Base-by-base conservation (phyloP, 2,329 filamentous ascomycete species). In the Diaporthe australafricana region DNA sequence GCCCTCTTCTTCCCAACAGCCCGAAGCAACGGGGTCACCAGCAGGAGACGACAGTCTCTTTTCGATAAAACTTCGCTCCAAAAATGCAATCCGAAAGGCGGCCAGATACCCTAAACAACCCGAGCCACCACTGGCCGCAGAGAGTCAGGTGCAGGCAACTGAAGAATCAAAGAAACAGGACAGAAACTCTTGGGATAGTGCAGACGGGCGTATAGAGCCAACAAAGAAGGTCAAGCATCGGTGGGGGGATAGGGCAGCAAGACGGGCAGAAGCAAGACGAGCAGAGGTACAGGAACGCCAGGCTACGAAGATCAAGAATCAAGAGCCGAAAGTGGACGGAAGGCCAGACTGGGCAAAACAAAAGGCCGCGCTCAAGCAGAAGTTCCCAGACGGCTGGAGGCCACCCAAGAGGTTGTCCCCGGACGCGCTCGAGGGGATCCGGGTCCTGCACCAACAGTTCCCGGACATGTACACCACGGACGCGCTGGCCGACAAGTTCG, bases 331-430 rank as follows among this genome's bases (percentile, higher is more conserved):
- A 25, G 48, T 4, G 53, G 60, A 72, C 52, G 35, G 65, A 16
- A 70, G 62, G 40, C 77, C 79, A 40, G n/a, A 57, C 4, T 98
- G 96, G 96, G 87, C 89, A 79, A 80, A 89, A 17, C 93, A 98
- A 75, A 98, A 98, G 80, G 84, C 84, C 1, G 92, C 91, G 0
- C 82, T 97, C 45, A 89, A 91, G 77, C 82, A 89, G 73, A 99
- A 98, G 78, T 96, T 98, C 75, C 90, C 90, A 1, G 89, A 92
- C 9, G 90, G 92, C 12, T 99, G 96, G 95, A 87, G 88, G 35
- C 96, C 96, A 38, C 88, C 89, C 62, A 98, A 97, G 82, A 92
- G 92, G 72, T 87, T 99, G 12, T 98, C 96, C 0, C 96, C 96
- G 0, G 96, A 98, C 81, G 94, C 95, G 1, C 86, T 98, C 40